Evolutionary conservation across 495 filamentous ascomycete species (phyloP).

Genomic region (Chaetomidium leptoderma): DNA sequence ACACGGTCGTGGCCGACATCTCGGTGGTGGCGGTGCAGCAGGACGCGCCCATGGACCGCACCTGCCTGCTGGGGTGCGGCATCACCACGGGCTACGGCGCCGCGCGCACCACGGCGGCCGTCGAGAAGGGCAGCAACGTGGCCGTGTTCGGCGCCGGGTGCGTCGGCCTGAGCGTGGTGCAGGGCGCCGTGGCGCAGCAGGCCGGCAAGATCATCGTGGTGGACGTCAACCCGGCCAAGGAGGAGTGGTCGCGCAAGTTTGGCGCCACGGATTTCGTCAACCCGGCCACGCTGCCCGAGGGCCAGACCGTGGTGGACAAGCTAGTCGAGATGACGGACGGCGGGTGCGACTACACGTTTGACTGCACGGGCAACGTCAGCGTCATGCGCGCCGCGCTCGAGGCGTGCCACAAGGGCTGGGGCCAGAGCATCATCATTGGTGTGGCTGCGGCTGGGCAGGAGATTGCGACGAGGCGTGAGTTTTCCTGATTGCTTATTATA

Average conservation of each 20-base stretch:
- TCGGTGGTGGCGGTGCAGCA: constrained; percentile 90
- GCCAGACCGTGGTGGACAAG: constrained; percentile 79
- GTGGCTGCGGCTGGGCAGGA: constrained; percentile 97
- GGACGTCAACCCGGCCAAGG: constrained; percentile 89
- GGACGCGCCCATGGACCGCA: constrained; percentile 91
- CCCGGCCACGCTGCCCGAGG: constrained; percentile 67
- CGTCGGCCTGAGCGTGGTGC: constrained; percentile 89
- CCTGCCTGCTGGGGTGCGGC: constrained; percentile 92
- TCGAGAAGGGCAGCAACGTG: constrained; percentile 85
- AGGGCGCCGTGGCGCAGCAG: constrained; percentile 85
- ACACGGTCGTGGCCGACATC: constrained; percentile 98
- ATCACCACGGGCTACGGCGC: constrained; percentile 99
- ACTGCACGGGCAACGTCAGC: constrained; percentile 94
- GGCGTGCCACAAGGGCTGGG: constrained; percentile 99
- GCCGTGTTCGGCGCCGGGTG: constrained; percentile 95
- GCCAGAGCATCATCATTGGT: constrained; percentile 95
- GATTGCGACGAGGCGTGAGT: constrained; percentile 91
- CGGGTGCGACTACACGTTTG: constrained; percentile 97
- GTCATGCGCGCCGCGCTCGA: constrained; percentile 96
- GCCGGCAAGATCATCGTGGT: constrained; percentile 91
- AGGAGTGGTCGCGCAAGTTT: constrained; percentile 88
- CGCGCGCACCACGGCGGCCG: constrained; percentile 82
- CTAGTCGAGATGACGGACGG: constrained; percentile 99
- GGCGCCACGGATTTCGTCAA: constrained; percentile 97
- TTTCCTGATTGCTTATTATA: constrained; percentile 3